These are phyloP conservation scores for Turnera subulata DNA, from an alignment of 345 rosid species.

Conservation along the genomic window DNA sequence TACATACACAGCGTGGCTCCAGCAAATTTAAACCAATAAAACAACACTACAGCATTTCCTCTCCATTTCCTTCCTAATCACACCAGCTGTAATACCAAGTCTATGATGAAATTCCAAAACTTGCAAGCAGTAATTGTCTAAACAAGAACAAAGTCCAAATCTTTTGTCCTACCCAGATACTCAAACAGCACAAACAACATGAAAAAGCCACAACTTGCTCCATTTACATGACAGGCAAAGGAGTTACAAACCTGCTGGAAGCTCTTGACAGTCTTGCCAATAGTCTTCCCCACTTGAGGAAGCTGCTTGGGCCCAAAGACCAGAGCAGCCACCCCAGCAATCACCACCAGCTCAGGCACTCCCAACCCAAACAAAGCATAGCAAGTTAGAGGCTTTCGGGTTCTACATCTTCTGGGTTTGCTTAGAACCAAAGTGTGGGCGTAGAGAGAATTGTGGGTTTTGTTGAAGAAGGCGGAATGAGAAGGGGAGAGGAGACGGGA, in stretches of 20 bases:
- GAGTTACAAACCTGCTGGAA: constrained; percentile 70
- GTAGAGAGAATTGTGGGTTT: constrained; percentile 11
- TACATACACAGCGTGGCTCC: too few species aligned
- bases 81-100: constrained; percentile 3
- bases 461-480: constrained; percentile 41
- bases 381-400: constrained; percentile 51
- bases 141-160: too few species aligned
- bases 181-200: too few species aligned
- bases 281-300: constrained; percentile 91
- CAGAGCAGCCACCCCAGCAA: constrained; percentile 88
- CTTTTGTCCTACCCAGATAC: too few species aligned
- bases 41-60: neutral
- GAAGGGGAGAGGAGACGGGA: constrained; percentile 41
- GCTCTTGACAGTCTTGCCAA: constrained; percentile 93
- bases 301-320: constrained; percentile 93
- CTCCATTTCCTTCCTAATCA: neutral
- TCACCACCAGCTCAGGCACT: constrained; percentile 91
- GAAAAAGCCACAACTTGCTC: too few species aligned
- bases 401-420: constrained; percentile 33
- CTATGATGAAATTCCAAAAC: constrained; percentile 9
- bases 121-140: too few species aligned
- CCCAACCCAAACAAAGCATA: constrained; percentile 90
- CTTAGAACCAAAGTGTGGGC: constrained; percentile 32
- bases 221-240: constrained; percentile 10
- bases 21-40: neutral